phyloP scores from a whole-genome alignment of 306 rosid genomes.

The Ammopiptanthus mongolicus region DNA sequence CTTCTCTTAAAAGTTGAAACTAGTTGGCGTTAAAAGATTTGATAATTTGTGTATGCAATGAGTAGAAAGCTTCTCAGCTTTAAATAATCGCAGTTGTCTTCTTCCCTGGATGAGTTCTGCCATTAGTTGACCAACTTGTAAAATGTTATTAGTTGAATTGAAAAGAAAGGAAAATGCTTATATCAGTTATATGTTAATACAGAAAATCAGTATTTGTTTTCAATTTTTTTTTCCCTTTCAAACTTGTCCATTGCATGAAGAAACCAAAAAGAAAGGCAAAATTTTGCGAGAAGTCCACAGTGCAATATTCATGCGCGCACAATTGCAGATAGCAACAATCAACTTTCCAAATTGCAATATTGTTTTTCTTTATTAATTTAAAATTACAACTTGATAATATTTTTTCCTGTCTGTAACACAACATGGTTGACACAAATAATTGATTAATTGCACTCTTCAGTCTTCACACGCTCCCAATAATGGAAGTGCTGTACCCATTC shows the following conservation, averaged over 20 bases:
- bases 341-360: neutral
- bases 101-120: too few species aligned
- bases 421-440: neutral
- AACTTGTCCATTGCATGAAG: neutral
- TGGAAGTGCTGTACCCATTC: slow-evolving; percentile 46
- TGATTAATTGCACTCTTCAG: slow-evolving; percentile 11
- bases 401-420: neutral
- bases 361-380: neutral
- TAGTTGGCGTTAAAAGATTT: neutral
- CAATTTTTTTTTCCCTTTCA: neutral
- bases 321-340: neutral
- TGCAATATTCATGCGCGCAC: neutral
- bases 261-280: neutral
- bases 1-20: neutral
- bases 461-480: slow-evolving; percentile 42
- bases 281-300: neutral
- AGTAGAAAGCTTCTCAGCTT: too few species aligned
- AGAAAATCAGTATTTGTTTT: neutral
- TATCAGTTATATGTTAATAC: neutral
- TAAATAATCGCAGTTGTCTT: too few species aligned
- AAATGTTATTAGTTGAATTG: neutral
- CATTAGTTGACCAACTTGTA: neutral
- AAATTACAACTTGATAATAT: neutral
- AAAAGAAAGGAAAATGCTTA: neutral
- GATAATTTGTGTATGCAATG: too few species aligned